Percentiles rank a stretch among this genome's conserved stretches.
These are phyloP conservation scores for Pseudonectria buxi DNA, from an alignment of 2,329 filamentous ascomycete species.

Conservation along the genomic window DNA sequence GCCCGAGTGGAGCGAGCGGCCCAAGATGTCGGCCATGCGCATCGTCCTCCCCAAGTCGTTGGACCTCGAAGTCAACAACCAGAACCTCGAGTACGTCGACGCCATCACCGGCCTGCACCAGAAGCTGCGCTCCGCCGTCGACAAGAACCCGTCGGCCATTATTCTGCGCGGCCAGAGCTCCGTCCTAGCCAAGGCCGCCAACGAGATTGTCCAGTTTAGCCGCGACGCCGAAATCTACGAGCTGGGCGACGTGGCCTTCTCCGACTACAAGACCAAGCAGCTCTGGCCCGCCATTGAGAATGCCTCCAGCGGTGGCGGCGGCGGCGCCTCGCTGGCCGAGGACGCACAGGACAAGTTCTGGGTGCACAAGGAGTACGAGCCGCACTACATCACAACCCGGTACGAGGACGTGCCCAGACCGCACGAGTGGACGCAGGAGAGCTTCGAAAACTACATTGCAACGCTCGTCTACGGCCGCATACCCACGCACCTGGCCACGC, in stretches of 20 bases:
- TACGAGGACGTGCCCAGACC: conserved; percentile 36
- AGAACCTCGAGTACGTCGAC: conserved; percentile 29
- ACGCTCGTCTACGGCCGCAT: conserved; percentile 34
- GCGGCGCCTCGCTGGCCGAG: conserved; percentile 14
- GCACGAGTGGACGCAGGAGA: conserved; percentile 32
- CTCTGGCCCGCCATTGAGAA: conserved; percentile 30
- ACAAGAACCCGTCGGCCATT: conserved; percentile 26
- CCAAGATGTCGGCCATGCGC: conserved; percentile 30
- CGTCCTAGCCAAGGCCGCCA: conserved; percentile 26
- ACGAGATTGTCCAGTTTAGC: conserved; percentile 26
- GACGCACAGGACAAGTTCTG: conserved; percentile 24
- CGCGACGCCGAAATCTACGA: conserved; percentile 27
- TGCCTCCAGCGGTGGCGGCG: conserved; percentile 13
- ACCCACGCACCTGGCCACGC: conserved; percentile 24
- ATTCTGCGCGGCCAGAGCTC: conserved; percentile 27
- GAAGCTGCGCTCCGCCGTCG: conserved; percentile 27
- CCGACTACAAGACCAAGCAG: conserved; percentile 29
- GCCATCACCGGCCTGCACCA: conserved; percentile 27
- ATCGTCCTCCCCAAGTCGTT: conserved; percentile 29
- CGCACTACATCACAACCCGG: conserved; percentile 24
- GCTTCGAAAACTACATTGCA: conserved; percentile 37
- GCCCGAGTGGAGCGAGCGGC: conserved; percentile 22
- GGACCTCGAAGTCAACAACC: conserved; percentile 28
- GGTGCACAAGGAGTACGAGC: conserved; percentile 28
- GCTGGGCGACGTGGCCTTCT: conserved; percentile 29